A percentile compares a stretch with the other conserved stretches of the same genome.
Evolutionary conservation across 2,329 filamentous ascomycete species (phyloP).

Genomic region (Pyrenophora teres): DNA sequence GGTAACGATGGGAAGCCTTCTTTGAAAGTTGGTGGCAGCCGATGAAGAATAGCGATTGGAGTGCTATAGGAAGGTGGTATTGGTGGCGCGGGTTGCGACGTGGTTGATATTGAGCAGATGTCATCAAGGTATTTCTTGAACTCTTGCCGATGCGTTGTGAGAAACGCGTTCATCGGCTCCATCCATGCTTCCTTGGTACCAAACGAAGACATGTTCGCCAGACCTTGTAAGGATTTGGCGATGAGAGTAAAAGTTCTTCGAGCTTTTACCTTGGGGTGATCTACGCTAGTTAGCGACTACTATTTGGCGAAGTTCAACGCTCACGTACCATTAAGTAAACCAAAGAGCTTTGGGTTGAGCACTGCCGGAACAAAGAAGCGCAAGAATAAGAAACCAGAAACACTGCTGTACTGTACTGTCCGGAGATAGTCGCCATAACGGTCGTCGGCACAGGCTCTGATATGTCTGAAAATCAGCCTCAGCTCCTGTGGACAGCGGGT

Average conservation of each 20-base stretch:
- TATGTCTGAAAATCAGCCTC: constrained; percentile 84
- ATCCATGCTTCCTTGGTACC: constrained; percentile 98
- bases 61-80: constrained; percentile 88
- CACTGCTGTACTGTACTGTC: constrained; percentile 88
- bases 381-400: constrained; percentile 92
- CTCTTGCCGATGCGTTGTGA: constrained; percentile 73
- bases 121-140: constrained; percentile 88
- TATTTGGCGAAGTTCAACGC: neutral
- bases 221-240: constrained; percentile 86
- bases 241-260: constrained; percentile 90
- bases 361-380: constrained; percentile 97
- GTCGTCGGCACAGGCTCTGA: constrained; percentile 89
- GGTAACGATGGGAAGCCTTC: constrained; percentile 94
- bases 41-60: constrained; percentile 84
- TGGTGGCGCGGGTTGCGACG: constrained; percentile 60
- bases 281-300: constrained; percentile 45
- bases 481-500: constrained; percentile 78
- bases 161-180: constrained; percentile 95
- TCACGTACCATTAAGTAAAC: constrained; percentile 70
- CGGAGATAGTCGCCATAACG: constrained; percentile 91
- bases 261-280: constrained; percentile 80
- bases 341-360: constrained; percentile 91
- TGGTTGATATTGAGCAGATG: constrained; percentile 80
- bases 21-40: constrained; percentile 76
- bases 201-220: constrained; percentile 89